Conservation (phyloP, 176 grass and related monocot genomes). For the Oryza longistaminata region DNA sequence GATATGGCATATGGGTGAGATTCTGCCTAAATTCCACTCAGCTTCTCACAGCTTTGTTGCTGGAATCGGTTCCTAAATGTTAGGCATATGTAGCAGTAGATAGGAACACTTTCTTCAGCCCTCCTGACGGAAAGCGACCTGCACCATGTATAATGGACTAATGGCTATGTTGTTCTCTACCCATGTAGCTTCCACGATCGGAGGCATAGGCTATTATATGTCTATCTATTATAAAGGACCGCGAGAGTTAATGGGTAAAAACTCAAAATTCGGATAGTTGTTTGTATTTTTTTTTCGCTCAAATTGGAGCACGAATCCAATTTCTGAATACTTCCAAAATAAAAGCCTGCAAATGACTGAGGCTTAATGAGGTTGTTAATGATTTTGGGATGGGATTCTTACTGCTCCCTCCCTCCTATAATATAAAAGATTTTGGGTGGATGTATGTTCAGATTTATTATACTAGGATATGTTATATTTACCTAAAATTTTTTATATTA, state of each 20-base stretch:
- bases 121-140: constrained; percentile 52
- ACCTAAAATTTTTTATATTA: no score
- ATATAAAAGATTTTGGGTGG: no score
- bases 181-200: constrained; percentile 33
- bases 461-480: no score
- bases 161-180: constrained; percentile 33
- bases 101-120: constrained; percentile 34
- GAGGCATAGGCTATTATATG: constrained; percentile 28
- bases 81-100: not conserved
- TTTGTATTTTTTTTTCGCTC: not conserved
- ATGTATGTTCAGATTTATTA: no score
- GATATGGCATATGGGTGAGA: constrained; percentile 20
- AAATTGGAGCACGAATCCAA: not conserved
- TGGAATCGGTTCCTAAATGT: constrained; percentile 38
- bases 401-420: no score
- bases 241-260: not conserved
- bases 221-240: not conserved
- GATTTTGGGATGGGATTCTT: not conserved
- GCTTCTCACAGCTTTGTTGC: constrained; percentile 2
- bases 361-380: no score
- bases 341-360: not conserved
- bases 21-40: constrained; percentile 38
- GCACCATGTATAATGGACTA: not conserved
- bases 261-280: not conserved
- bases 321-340: not conserved